Conservation (phyloP, 1,284 basidiomycete genomes). For the Exobasidium cylindrosporum region DNA sequence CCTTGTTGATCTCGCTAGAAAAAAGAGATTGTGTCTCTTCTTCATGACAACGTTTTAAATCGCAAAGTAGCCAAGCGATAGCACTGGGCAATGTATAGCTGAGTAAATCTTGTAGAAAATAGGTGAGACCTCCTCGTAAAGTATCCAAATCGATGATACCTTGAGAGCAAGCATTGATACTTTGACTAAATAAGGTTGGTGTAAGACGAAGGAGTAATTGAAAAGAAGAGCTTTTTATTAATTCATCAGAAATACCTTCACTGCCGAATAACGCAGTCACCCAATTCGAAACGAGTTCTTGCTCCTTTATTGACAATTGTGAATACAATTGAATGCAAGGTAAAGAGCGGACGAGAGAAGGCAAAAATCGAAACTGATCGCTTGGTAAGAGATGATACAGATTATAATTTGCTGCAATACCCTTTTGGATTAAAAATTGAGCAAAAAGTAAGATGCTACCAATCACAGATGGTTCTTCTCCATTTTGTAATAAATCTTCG, state of each 20-base stretch:
- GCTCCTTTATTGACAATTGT: slow-evolving; percentile 50
- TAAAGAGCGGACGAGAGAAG: slow-evolving; percentile 29
- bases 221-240: slow-evolving; percentile 57
- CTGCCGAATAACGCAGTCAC: slow-evolving; percentile 54
- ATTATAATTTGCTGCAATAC: slow-evolving; percentile 11
- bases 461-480: slow-evolving; percentile 35
- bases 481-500: slow-evolving; percentile 27
- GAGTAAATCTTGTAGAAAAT: slow-evolving; percentile 60
- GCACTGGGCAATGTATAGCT: slow-evolving; percentile 60
- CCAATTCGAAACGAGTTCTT: slow-evolving; percentile 52
- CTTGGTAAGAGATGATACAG: slow-evolving; percentile 10
- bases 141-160: slow-evolving; percentile 60
- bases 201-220: slow-evolving; percentile 57
- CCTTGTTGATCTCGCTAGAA: slow-evolving; percentile 7
- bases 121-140: slow-evolving; percentile 59
- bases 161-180: slow-evolving; percentile 56
- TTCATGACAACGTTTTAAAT: slow-evolving; percentile 8
- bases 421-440: slow-evolving; percentile 28
- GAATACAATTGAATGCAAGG: slow-evolving; percentile 48
- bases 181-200: slow-evolving; percentile 59
- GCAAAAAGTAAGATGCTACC: slow-evolving; percentile 30
- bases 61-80: slow-evolving; percentile 42
- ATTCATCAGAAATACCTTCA: slow-evolving; percentile 57
- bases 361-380: slow-evolving; percentile 23
- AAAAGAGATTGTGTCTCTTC: not conserved